A percentile compares a stretch with the other conserved stretches of the same genome.
These are phyloP conservation scores for Panicum miliaceum DNA, from an alignment of 176 grass and related monocot genomes.

Conservation along the genomic window DNA sequence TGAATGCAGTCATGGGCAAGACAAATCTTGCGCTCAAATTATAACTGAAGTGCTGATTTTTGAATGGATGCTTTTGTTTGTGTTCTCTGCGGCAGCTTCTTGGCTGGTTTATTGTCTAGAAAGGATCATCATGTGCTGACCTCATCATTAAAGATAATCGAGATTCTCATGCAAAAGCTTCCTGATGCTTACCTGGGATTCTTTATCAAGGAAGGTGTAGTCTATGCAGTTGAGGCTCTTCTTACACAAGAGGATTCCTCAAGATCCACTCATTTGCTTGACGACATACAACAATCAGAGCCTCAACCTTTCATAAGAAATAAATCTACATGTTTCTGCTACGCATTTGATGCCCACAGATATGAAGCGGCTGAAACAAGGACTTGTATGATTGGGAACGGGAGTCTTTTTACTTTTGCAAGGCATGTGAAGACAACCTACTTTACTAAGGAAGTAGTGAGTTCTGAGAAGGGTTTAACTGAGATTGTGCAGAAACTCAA, in stretches of 20 bases:
- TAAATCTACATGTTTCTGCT: constrained; percentile 84
- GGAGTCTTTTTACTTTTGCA: constrained; percentile 61
- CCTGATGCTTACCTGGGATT: constrained; percentile 85
- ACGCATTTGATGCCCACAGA: constrained; percentile 71
- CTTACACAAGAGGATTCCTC: constrained; percentile 66
- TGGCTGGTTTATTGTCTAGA: constrained; percentile 84
- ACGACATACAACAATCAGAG: constrained; percentile 47
- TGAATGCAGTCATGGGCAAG: constrained; percentile 14
- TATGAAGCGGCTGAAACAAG: constrained; percentile 54
- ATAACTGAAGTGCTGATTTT: constrained; percentile 9
- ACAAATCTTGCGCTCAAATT: constrained; percentile 13
- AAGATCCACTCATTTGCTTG: constrained; percentile 50
- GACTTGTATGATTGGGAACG: constrained; percentile 68
- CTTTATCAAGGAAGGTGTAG: constrained; percentile 97
- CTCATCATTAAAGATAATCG: constrained; percentile 77
- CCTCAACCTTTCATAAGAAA: constrained; percentile 54
- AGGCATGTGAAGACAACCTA: constrained; percentile 76
- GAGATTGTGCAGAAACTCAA: constrained; percentile 86
- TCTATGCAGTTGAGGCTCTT: constrained; percentile 85
- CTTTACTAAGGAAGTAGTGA: constrained; percentile 70
- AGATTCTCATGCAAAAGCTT: constrained; percentile 99
- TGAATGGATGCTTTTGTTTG: constrained; percentile 35
- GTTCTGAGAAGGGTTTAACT: constrained; percentile 69
- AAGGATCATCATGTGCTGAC: constrained; percentile 91
- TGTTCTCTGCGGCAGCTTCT: constrained; percentile 77